Evolutionary conservation across 179 eudicot genomes (phyloP), one percentile per base, ranked within the genome.

Genomic region (Monotropa hypopitys): DNA sequence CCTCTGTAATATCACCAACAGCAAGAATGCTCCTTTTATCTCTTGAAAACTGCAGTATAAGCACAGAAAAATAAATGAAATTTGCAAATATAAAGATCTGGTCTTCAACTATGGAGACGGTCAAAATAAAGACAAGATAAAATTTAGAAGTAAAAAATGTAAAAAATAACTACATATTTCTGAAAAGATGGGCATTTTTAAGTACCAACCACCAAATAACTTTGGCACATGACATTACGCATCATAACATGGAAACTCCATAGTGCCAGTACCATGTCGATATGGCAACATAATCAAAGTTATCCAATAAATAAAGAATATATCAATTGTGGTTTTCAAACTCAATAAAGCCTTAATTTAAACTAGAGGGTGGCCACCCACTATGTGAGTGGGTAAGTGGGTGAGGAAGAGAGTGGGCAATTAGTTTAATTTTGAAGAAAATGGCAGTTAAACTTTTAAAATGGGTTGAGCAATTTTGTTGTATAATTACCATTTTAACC

Each of bases 1-100:
- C 71, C 66, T 85, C 87, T 47, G 99, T 91, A 45, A 95, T 93
- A 84, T 95, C 99, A 54, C 99, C 99, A 62, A 88, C 90, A 70
- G 91, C 93, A 81, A 93, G 88, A 80, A 94, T 94, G 84, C 98
- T 94, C 84, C 97, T 89, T 85, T 94, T 92, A 51, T 86, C 88
- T 70, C 62, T n/a, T 30, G 97, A 82, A 87, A 94, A 92, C 98
- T 94, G 88, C 84, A 84, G 50, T 8, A 63, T 70, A 54, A 40
- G 57, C 51, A 23, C 77, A 42, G 30, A 4, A 3, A 73, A 50
- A 67, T 16, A 40, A 8, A 42, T 76, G 23, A 47, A n/a, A 28
- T 21, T 12, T 49, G n/a, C 10, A 67, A 49, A 35, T 13, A 16
- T 12, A 72, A 11, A n/a, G n/a, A n/a, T 54, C 30, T 54, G 76